Conservation (phyloP, 1,284 basidiomycete species). For the Tremellales sp. region DNA sequence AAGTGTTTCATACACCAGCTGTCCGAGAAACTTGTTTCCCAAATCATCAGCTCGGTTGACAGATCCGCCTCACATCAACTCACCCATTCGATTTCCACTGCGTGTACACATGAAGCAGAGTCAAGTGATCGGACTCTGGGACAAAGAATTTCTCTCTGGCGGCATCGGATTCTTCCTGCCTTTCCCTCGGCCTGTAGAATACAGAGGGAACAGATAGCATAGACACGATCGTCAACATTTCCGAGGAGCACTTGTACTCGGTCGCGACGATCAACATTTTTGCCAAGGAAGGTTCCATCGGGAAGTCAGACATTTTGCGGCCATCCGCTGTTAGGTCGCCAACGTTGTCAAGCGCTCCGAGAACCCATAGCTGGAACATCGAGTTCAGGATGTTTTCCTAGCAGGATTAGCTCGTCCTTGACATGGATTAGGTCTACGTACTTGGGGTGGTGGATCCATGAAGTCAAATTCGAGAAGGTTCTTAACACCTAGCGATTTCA, state of each 20-base stretch:
- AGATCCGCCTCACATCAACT: conserved; percentile 30
- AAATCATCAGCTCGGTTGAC: conserved; percentile 7
- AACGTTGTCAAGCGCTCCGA: conserved; percentile 93
- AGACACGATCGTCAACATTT: conserved; percentile 97
- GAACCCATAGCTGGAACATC: conserved; percentile 99
- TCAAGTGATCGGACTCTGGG: conserved; percentile 95
- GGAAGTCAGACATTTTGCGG: conserved; percentile 97
- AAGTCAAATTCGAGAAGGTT: conserved; percentile 98
- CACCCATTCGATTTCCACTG: conserved; percentile 96
- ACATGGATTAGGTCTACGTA: conserved; percentile 5
- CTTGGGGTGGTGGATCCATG: conserved; percentile 84
- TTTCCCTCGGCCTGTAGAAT: conserved; percentile 91
- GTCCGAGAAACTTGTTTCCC: conserved; percentile 71
- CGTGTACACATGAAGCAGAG: conserved; percentile 91
- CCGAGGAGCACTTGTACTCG: conserved; percentile 85
- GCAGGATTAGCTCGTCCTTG: conserved; percentile 1
- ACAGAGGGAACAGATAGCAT: conserved; percentile 98
- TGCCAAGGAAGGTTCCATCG: conserved; percentile 95
- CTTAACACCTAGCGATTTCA: conserved; percentile 92
- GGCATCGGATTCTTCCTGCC: conserved; percentile 93
- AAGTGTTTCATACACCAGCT: conserved; percentile 94
- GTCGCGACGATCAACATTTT: conserved; percentile 98
- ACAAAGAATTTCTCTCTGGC: conserved; percentile 98
- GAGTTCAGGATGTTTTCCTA: conserved; percentile 92
- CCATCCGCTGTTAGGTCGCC: conserved; percentile 92